phyloP scores from a whole-genome alignment of 129 eudicot genomes.

The Helichrysum umbraculigerum region DNA sequence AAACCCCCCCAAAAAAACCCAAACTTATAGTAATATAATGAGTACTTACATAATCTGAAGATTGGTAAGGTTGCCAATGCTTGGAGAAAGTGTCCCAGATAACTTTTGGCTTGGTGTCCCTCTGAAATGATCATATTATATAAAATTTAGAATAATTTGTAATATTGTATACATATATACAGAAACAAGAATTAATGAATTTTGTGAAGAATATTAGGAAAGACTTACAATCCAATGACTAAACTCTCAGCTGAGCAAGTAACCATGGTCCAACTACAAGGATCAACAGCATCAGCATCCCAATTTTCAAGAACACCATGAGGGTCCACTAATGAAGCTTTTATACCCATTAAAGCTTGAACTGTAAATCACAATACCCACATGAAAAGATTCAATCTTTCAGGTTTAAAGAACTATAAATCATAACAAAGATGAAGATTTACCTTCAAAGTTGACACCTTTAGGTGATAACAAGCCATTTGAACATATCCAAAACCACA shows the following conservation, averaged over 20 bases:
- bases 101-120: conserved; percentile 90
- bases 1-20: background rate
- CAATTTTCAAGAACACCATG: conserved; percentile 91
- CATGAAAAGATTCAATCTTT: conserved; percentile 22
- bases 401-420: background rate
- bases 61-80: conserved; percentile 91
- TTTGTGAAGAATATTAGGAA: conserved; percentile 15
- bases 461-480: conserved; percentile 73
- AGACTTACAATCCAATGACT: conserved; percentile 87
- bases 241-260: conserved; percentile 81
- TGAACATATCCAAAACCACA: conserved; percentile 44
- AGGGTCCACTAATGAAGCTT: conserved; percentile 76
- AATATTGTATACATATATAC: conserved; percentile 1
- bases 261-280: conserved; percentile 96
- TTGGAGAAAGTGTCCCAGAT: conserved; percentile 79
- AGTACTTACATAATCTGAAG: conserved; percentile 72
- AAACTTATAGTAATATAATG: background rate
- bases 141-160: background rate
- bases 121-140: conserved; percentile 38
- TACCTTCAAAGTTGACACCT: conserved; percentile 98
- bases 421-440: conserved; percentile 8
- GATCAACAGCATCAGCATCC: conserved; percentile 96
- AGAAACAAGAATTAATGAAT: conserved; percentile 10
- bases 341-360: conserved; percentile 91
- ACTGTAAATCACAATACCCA: conserved; percentile 51